phyloP scores from a whole-genome alignment of 805 yeast genomes.

The Zygosaccharomyces bailii region DNA sequence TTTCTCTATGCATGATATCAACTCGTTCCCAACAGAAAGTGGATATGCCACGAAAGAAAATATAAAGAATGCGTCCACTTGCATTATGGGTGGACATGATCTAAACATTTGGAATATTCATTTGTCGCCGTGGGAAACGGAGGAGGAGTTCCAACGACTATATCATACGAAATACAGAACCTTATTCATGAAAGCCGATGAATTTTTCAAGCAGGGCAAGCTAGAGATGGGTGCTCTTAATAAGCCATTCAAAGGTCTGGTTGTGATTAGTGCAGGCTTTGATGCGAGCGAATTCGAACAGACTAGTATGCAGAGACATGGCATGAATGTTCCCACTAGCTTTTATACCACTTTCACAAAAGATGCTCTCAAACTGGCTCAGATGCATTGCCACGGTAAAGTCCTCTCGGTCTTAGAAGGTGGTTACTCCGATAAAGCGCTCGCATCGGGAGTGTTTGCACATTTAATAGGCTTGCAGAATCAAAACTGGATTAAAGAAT shows the following conservation, averaged over 20 bases:
- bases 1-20: constrained; percentile 79
- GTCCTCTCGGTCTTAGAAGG: constrained; percentile 75
- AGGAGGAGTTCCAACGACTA: constrained; percentile 60
- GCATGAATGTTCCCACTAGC: constrained; percentile 75
- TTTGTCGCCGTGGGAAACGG: constrained; percentile 58
- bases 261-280: constrained; percentile 81
- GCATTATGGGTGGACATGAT: constrained; percentile 71
- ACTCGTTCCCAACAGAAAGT: constrained; percentile 78
- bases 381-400: constrained; percentile 57
- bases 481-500: constrained; percentile 54
- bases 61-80: constrained; percentile 72
- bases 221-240: constrained; percentile 40
- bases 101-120: constrained; percentile 83
- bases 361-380: constrained; percentile 68
- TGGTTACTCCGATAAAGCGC: constrained; percentile 81
- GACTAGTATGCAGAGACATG: constrained; percentile 81
- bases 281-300: constrained; percentile 84
- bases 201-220: constrained; percentile 52
- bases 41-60: constrained; percentile 72
- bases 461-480: constrained; percentile 69
- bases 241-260: constrained; percentile 51
- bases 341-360: constrained; percentile 69
- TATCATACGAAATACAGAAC: constrained; percentile 60
- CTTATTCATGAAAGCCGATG: constrained; percentile 62
- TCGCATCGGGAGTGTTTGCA: constrained; percentile 73